These are phyloP conservation scores for Hypericum androsaemum DNA, from an alignment of 345 rosid species.

Conservation along the genomic window DNA sequence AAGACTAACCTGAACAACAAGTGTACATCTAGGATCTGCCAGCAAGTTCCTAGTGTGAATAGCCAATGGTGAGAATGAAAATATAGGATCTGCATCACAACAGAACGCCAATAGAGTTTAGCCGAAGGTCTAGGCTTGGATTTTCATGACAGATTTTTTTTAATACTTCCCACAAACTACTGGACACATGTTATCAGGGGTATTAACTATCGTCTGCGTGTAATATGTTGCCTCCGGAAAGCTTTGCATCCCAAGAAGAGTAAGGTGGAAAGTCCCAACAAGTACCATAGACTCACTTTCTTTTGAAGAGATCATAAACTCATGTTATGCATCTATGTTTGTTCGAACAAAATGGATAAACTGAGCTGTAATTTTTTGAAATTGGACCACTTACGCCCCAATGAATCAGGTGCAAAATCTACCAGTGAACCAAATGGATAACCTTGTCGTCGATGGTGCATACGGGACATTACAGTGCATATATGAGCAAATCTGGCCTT, in stretches of 20 bases:
- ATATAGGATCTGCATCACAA: slow-evolving; percentile 65
- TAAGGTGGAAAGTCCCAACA: too few relatives aligned
- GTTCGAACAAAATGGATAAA: too few relatives aligned
- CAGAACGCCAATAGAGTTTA: not conserved
- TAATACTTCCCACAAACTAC: too few relatives aligned
- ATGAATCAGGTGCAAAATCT: slow-evolving; percentile 84
- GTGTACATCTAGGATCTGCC: slow-evolving; percentile 83
- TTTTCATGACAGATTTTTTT: too few relatives aligned
- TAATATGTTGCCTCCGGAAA: too few relatives aligned
- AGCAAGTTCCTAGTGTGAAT: slow-evolving; percentile 87
- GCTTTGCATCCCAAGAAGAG: too few relatives aligned
- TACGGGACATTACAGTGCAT: slow-evolving; percentile 90
- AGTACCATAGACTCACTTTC: too few relatives aligned
- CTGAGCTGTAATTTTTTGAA: too few relatives aligned
- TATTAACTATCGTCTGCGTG: too few relatives aligned
- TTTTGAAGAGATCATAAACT: too few relatives aligned
- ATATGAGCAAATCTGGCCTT: slow-evolving; percentile 97
- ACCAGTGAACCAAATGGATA: slow-evolving; percentile 95
- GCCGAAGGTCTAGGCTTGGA: not conserved
- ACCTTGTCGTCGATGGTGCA: slow-evolving; percentile 97
- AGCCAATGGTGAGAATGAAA: slow-evolving; percentile 91
- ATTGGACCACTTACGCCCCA: slow-evolving; percentile 62
- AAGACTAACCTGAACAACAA: slow-evolving; percentile 78
- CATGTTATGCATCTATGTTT: too few relatives aligned
- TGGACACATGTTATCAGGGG: too few relatives aligned